Percentiles rank a stretch among this genome's conserved stretches.
phyloP scores from a whole-genome alignment of 169 alveolate genomes.

The Plasmodium knowlesi region DNA sequence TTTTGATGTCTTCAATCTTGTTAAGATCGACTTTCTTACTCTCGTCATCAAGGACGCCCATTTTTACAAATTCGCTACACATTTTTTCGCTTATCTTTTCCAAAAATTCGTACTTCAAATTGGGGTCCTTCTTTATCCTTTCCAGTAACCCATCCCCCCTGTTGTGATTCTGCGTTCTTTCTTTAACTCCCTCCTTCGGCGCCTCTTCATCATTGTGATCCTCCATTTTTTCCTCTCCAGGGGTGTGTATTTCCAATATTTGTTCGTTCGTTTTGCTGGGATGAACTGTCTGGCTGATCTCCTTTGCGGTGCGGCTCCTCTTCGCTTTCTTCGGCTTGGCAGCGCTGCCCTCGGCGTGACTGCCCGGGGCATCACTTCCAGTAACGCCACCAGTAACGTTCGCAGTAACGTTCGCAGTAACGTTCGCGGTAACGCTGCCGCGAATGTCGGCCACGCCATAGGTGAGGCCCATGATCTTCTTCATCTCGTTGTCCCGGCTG shows the following conservation, averaged over 20 bases:
- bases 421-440: too few species aligned
- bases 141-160: not conserved
- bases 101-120: conserved; percentile 22
- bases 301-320: not conserved
- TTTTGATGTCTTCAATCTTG: conserved; percentile 70
- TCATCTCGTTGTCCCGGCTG: conserved; percentile 34
- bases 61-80: conserved; percentile 38
- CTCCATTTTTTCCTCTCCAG: not conserved
- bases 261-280: not conserved
- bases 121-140: conserved; percentile 29
- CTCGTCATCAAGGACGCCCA: conserved; percentile 25
- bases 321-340: not conserved
- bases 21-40: conserved; percentile 53
- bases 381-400: not conserved
- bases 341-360: not conserved
- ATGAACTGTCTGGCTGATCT: not conserved
- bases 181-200: not conserved
- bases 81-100: conserved; percentile 57
- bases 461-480: conserved; percentile 38
- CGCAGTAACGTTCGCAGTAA: not conserved
- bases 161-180: not conserved
- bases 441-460: not conserved
- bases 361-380: not conserved
- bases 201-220: not conserved
- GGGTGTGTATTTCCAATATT: not conserved